Evolutionary conservation across 1,139 yeast species (phyloP), one percentile per base, ranked within the genome.

Genomic region (Spencermartinsiella ligniputridi): DNA sequence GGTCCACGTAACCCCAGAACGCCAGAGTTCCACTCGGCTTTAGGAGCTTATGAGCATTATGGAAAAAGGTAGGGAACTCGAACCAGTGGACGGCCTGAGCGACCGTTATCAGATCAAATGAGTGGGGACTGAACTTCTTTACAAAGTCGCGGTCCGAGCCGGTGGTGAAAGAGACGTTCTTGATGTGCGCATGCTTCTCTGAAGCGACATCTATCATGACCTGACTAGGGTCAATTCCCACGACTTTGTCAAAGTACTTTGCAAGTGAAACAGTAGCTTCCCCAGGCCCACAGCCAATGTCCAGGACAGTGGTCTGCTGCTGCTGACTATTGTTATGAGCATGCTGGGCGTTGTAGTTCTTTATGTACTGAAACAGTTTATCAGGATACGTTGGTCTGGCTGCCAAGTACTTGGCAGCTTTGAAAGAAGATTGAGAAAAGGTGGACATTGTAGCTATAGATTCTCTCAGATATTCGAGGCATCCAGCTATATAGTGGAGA

Each of bases 31-130:
- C 95, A 18, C 71, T 72, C 0, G 74, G 69, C 49, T 72, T 75
- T 48, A 87, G 67, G 9, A 79, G 66, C 11, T 77, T 62, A 25
- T 67, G 62, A 29, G 76, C 72, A 45, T 76, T 78, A 8, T 60
- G 53, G 57, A 80, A 77, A 63, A 83, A 84, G 25, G 53, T 52
- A 0, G 66, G 70, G 49, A 76, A 77, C 33, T 81, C 72, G 44
- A 86, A 75, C 95, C 95, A 87, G 61, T 87, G 96, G 12, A 77
- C 76, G 40, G 89, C 83, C 60, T 87, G 89, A 0, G 89, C 94
- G 6, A 81, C 81, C 1, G 86, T 75, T n/a, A 85, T 67, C 8
- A 35, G 5, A 16, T 40, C 35, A 20, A 24, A 24, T 0, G 75
- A 64, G 30, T 38, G 56, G 46, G 42, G 46, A 25, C 42, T 47